Evolutionary conservation across 2,329 filamentous ascomycete genomes (phyloP).

Genomic region (Ophiostoma pallidulum): DNA sequence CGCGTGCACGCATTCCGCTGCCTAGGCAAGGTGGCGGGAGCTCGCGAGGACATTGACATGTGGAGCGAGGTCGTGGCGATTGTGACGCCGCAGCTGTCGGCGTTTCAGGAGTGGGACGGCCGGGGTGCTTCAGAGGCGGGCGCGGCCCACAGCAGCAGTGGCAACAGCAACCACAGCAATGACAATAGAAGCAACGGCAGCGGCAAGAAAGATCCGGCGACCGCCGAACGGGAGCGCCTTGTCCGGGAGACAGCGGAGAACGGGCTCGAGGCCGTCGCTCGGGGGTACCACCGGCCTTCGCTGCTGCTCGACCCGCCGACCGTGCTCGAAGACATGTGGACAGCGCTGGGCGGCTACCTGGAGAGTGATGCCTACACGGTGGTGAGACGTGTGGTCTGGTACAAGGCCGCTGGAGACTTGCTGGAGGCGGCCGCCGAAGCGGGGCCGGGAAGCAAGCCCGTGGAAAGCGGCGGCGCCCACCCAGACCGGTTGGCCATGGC

Average conservation of each 20-base stretch:
- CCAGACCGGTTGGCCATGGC: constrained; percentile 22
- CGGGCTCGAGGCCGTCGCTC: constrained; percentile 41
- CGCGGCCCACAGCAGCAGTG: constrained; percentile 2
- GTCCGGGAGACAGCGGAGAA: constrained; percentile 36
- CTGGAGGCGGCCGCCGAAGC: constrained; percentile 31
- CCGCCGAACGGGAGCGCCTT: constrained; percentile 28
- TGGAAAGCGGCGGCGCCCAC: constrained; percentile 21
- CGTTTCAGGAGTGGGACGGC: constrained; percentile 45
- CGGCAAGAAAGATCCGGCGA: constrained; percentile 4
- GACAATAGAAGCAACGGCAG: constrained; percentile 5
- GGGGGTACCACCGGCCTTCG: constrained; percentile 36
- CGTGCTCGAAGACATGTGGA: constrained; percentile 32
- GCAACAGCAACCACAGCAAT: constrained; percentile 3
- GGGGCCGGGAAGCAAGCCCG: too few species aligned
- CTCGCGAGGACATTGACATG: constrained; percentile 64
- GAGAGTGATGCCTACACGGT: constrained; percentile 28
- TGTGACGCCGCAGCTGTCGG: constrained; percentile 52
- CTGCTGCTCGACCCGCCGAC: constrained; percentile 28
- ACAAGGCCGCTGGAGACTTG: constrained; percentile 38
- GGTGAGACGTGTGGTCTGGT: constrained; percentile 44
- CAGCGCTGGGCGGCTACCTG: constrained; percentile 33
- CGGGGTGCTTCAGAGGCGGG: constrained; percentile 16
- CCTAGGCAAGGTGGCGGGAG: constrained; percentile 63
- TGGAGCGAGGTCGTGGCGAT: constrained; percentile 57
- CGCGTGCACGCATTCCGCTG: constrained; percentile 63